phyloP scores from a whole-genome alignment of 1,284 basidiomycete genomes.

The Microbotryum silenes-acaulis region DNA sequence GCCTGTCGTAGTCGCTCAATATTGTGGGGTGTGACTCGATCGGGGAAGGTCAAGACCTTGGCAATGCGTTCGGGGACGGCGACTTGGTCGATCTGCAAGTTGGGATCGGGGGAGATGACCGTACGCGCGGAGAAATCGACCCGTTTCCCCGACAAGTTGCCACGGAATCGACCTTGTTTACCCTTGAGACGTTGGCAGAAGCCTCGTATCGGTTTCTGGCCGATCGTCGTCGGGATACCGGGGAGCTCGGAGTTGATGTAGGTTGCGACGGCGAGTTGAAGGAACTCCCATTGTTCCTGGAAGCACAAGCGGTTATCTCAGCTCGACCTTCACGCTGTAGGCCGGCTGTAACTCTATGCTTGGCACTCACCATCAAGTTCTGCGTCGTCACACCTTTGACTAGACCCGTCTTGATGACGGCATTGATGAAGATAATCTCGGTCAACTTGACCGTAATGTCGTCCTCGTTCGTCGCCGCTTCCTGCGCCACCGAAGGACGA shows the following conservation, averaged over 20 bases:
- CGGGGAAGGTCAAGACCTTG: conserved; percentile 92
- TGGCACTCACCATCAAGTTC: conserved; percentile 66
- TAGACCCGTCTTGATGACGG: conserved; percentile 83
- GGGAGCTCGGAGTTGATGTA: conserved; percentile 98
- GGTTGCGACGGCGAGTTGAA: conserved; percentile 89
- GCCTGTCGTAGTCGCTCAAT: conserved; percentile 69
- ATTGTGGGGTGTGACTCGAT: conserved; percentile 89
- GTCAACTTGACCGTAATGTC: conserved; percentile 96
- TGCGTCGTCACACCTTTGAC: conserved; percentile 79
- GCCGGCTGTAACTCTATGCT: not conserved
- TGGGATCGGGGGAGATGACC: conserved; percentile 98
- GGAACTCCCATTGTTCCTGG: conserved; percentile 96
- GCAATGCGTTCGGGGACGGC: conserved; percentile 95
- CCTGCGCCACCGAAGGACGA: conserved; percentile 92
- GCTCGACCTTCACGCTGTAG: not conserved
- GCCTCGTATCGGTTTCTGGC: conserved; percentile 86
- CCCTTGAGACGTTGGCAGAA: conserved; percentile 98
- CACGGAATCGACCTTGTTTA: conserved; percentile 97
- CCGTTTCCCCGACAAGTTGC: conserved; percentile 96
- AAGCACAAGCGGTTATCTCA: not conserved
- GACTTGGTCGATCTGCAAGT: conserved; percentile 94
- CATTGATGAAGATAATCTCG: conserved; percentile 94
- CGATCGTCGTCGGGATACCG: conserved; percentile 71
- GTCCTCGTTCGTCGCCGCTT: conserved; percentile 91
- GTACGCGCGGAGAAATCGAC: conserved; percentile 98